Base-by-base conservation (phyloP, 1,284 basidiomycete species). In the Marasmius tenuissimus region DNA sequence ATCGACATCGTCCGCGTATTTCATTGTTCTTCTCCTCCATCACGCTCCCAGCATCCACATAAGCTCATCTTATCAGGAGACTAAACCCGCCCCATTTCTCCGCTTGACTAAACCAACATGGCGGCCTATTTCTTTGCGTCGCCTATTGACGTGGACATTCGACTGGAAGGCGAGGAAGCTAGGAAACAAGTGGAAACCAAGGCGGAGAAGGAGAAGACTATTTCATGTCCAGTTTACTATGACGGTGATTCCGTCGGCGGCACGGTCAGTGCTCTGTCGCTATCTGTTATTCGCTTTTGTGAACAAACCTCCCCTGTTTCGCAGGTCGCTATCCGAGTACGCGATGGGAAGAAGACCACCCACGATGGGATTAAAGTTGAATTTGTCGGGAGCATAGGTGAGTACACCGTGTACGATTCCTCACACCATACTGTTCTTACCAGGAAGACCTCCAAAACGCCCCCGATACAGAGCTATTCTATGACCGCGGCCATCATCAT, bases 341-440 rank as follows among this genome's bases (percentile, higher is more conserved):
- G 95, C 56, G 97, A 98, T 71, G 96, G 97, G 12, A 98, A 98
- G 86, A 95, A 92, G 76, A 82, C 97, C 59, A 85, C 91, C 34
- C 97, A 99, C 70, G 97, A 99, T 57, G 97, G 97, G 1, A 96
- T 99, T 72, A 96, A 98, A 75, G 93, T 99, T 60, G 97, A 99
- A 76, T 96, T 99, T 69, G 91, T 97, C 16, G 97, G 97, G 14
- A 94, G 92, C 68, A 98, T 98, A 71, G 96, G 96, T 94, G 65
- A 56, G 90, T 70, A 14, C 50, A 34, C 11, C 20, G 27, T 27
- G 53, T 37, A 16, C n/a, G 33, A 14, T 8, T 35, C 38, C 51
- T 49, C 39, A 16, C 42, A 45, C 22, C 14, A 27, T 37, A 50
- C 73, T 38, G 6, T 49, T 49, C 52, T 54, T 38, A 54, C 34